Percentiles rank a stretch among this genome's conserved stretches.
phyloP scores from a whole-genome alignment of 768 basidiomycete species.

The Leccinum disarticulatum region DNA sequence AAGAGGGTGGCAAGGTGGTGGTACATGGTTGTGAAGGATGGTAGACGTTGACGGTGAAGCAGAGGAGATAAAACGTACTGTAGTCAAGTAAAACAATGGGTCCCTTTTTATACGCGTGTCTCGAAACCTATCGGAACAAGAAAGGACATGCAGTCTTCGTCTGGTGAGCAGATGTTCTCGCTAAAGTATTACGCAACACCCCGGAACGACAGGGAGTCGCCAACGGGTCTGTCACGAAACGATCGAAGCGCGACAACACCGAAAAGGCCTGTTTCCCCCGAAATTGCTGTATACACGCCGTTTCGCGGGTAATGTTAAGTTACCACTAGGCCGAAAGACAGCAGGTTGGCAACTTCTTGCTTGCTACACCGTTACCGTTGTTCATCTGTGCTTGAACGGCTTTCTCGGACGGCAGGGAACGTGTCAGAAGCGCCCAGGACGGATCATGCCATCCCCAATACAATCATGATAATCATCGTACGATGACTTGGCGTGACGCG shows the following conservation, averaged over 20 bases:
- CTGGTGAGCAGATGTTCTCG: neutral
- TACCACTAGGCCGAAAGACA: neutral
- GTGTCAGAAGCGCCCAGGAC: neutral
- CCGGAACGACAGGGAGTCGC: conserved; percentile 1
- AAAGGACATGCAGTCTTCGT: conserved; percentile 1
- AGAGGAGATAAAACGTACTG: neutral
- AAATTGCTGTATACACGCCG: neutral
- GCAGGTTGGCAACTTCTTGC: neutral
- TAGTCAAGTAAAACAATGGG: neutral
- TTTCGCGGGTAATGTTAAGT: neutral
- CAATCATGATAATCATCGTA: neutral
- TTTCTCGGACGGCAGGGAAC: neutral
- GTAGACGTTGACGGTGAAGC: neutral
- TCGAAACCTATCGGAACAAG: conserved; percentile 1
- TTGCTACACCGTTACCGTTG: neutral
- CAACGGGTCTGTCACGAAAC: neutral
- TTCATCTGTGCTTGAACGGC: neutral
- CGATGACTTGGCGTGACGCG: neutral
- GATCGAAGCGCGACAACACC: neutral
- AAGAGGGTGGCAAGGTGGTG: conserved; percentile 14
- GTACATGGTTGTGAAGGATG: conserved; percentile 25
- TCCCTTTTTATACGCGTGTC: conserved; percentile 18
- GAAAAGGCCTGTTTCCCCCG: neutral
- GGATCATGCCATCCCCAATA: neutral
- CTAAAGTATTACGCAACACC: neutral